Evolutionary conservation across 768 basidiomycete genomes (phyloP).

Genomic region (Fomitopsis serialis): DNA sequence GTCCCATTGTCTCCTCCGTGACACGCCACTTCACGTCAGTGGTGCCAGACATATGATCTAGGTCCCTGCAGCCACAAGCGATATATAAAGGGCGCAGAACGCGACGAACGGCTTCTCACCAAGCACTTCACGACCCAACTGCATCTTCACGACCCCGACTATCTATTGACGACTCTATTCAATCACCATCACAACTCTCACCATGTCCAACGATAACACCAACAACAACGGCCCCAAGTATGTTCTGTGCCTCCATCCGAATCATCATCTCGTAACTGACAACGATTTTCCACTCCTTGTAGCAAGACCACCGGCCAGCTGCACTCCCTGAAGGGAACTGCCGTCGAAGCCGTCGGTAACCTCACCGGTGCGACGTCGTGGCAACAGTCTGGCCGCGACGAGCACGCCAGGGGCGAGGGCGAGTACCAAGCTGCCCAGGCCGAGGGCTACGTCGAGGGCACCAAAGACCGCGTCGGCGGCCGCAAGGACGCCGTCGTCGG

Average conservation of each 20-base stretch:
- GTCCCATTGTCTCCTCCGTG: too few relatives aligned
- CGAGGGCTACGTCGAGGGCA: constrained; percentile 47
- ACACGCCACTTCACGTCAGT: too few relatives aligned
- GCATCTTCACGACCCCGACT: too few relatives aligned
- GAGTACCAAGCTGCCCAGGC: constrained; percentile 43
- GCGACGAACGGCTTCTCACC: too few relatives aligned
- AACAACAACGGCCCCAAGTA: constrained; percentile 21
- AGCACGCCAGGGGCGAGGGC: constrained; percentile 44
- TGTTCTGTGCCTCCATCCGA: constrained; percentile 8
- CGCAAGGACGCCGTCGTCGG: constrained; percentile 53
- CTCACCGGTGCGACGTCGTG: constrained; percentile 36
- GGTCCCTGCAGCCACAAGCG: too few relatives aligned
- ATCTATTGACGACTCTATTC: too few relatives aligned
- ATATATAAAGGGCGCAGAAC: too few relatives aligned
- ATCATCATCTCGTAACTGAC: neutral
- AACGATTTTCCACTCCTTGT: neutral
- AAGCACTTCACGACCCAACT: too few relatives aligned
- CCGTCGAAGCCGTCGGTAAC: constrained; percentile 38
- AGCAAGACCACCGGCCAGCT: constrained; percentile 34
- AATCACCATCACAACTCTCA: too few relatives aligned
- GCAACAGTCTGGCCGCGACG: constrained; percentile 41
- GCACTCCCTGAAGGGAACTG: constrained; percentile 35
- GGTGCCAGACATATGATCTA: too few relatives aligned
- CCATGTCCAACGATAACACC: constrained; percentile 7
- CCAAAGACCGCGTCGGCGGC: constrained; percentile 38